A percentile compares a stretch with the other conserved stretches of the same genome.
phyloP scores from a whole-genome alignment of 1,139 yeast genomes.

The Wickerhamiella infanticola region DNA sequence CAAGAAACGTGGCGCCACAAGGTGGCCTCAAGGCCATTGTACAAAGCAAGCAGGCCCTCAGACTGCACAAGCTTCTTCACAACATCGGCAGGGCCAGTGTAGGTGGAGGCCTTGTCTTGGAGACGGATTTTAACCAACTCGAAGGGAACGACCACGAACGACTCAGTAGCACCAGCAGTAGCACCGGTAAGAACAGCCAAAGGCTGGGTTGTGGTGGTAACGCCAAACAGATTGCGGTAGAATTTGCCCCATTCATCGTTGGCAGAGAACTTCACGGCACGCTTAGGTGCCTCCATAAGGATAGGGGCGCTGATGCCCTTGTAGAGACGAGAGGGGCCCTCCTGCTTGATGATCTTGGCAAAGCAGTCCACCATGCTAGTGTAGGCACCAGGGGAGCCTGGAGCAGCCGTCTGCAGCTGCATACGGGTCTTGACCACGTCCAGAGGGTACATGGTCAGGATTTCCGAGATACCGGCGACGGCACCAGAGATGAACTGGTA shows the following conservation, averaged over 20 bases:
- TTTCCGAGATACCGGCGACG: conserved; percentile 94
- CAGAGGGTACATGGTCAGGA: conserved; percentile 92
- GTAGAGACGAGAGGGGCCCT: conserved; percentile 72
- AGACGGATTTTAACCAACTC: conserved; percentile 75
- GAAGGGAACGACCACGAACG: conserved; percentile 93
- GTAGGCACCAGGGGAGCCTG: conserved; percentile 40
- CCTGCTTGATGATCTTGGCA: conserved; percentile 65
- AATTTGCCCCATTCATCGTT: conserved; percentile 93
- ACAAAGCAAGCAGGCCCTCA: conserved; percentile 73
- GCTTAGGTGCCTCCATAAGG: conserved; percentile 97
- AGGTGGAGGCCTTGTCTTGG: conserved; percentile 74
- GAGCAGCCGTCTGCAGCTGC: conserved; percentile 58
- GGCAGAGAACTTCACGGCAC: conserved; percentile 94
- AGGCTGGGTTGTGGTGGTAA: conserved; percentile 57
- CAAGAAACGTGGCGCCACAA: conserved; percentile 92
- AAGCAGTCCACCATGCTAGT: conserved; percentile 75
- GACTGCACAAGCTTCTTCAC: conserved; percentile 50
- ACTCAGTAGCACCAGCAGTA: conserved; percentile 94
- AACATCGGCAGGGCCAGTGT: conserved; percentile 77
- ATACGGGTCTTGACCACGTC: conserved; percentile 97
- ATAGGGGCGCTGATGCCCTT: conserved; percentile 94
- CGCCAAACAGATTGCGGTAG: conserved; percentile 59
- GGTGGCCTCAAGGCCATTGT: conserved; percentile 93
- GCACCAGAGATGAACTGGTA: conserved; percentile 94
- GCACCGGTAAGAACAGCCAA: conserved; percentile 90